Evolutionary conservation across 768 basidiomycete genomes (phyloP).

Genomic region (Podaxis pistillaris): DNA sequence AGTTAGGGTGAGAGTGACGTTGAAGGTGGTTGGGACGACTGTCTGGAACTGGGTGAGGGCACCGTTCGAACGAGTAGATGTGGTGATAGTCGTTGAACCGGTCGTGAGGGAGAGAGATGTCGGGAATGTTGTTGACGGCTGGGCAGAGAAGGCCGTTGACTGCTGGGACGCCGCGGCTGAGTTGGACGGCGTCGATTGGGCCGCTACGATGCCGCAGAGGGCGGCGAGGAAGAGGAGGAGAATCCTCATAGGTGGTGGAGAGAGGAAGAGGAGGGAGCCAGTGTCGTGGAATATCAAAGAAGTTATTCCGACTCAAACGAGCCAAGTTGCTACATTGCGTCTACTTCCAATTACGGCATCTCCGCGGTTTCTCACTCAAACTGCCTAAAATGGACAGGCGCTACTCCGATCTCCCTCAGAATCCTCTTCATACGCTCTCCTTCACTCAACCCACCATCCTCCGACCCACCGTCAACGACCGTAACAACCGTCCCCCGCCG

Average conservation of each 20-base stretch:
- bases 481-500: constrained; percentile 64
- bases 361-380: constrained; percentile 39
- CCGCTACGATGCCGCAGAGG: constrained; percentile 18
- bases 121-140: constrained; percentile 31
- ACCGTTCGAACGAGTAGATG: constrained; percentile 50
- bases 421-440: constrained; percentile 40
- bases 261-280: constrained; percentile 11
- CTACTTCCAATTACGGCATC: background rate
- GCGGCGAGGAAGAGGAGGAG: constrained; percentile 21
- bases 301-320: constrained; percentile 13
- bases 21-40: constrained; percentile 57
- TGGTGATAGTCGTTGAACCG: constrained; percentile 40
- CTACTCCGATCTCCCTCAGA: constrained; percentile 41
- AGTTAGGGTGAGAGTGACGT: constrained; percentile 59
- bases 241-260: constrained; percentile 18
- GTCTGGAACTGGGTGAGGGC: constrained; percentile 49
- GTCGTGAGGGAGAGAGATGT: constrained; percentile 57
- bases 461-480: constrained; percentile 45
- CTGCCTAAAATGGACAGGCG: constrained; percentile 45
- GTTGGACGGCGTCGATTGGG: constrained; percentile 17
- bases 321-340: constrained; percentile 9
- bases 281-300: constrained; percentile 11
- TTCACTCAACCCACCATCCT: constrained; percentile 25
- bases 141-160: constrained; percentile 12
- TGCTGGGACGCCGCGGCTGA: constrained; percentile 10